Conservation (phyloP, 192 early-diverging fungal genomes). For the Spinellus fusiger region DNA sequence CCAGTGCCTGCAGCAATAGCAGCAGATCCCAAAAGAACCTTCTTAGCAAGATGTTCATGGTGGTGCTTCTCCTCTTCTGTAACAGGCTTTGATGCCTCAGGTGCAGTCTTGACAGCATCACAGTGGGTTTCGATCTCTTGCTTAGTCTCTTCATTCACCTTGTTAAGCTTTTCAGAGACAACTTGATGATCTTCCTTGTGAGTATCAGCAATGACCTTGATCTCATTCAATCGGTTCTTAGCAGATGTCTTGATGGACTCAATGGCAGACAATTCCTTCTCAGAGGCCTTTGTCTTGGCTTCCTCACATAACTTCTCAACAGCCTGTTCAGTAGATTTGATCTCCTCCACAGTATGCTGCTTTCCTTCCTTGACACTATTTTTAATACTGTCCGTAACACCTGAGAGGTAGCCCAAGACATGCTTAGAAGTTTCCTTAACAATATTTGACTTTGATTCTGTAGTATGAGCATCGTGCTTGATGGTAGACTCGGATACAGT, state of each 20-base stretch:
- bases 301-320: slow-evolving; percentile 6
- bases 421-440: slow-evolving; percentile 6
- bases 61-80: slow-evolving; percentile 10
- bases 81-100: background rate
- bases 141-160: slow-evolving; percentile 1
- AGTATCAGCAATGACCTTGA: background rate
- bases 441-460: background rate
- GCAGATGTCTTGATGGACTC: slow-evolving; percentile 5
- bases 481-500: slow-evolving; percentile 8
- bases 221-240: slow-evolving; percentile 7
- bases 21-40: slow-evolving; percentile 9
- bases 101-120: background rate
- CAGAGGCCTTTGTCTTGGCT: slow-evolving; percentile 7
- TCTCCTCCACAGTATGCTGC: background rate
- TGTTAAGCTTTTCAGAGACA: slow-evolving; percentile 8
- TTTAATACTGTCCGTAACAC: slow-evolving; percentile 3
- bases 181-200: background rate
- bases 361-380: background rate
- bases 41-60: slow-evolving; percentile 1
- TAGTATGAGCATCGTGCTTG: background rate
- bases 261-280: background rate
- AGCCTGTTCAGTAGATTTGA: background rate
- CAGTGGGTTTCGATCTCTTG: slow-evolving; percentile 2
- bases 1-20: slow-evolving; percentile 10
- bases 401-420: background rate